phyloP scores from a whole-genome alignment of 1,284 basidiomycete genomes.

The Meira miltonrushii region DNA sequence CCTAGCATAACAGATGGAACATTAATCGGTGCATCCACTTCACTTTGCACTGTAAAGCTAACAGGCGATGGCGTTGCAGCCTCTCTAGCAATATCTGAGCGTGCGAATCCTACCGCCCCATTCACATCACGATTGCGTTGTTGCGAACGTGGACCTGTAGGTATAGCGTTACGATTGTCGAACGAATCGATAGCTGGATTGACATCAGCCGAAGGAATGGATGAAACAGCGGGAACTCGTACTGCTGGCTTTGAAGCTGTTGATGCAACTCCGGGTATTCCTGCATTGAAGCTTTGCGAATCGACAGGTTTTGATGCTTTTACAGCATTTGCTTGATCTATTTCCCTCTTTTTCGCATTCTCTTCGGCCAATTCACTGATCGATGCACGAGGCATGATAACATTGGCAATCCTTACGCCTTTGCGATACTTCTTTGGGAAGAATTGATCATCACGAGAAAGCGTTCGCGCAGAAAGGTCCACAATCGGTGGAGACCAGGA shows the following conservation, averaged over 20 bases:
- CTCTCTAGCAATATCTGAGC: not conserved
- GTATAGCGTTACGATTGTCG: not conserved
- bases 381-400: not conserved
- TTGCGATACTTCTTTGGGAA: slow-evolving; percentile 39
- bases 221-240: not conserved
- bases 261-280: not conserved
- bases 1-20: not conserved
- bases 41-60: slow-evolving; percentile 46
- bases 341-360: not conserved
- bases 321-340: not conserved
- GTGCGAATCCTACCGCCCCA: slow-evolving; percentile 30
- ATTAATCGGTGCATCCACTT: slow-evolving; percentile 22
- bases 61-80: slow-evolving; percentile 31
- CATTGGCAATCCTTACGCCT: slow-evolving; percentile 29
- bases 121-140: slow-evolving; percentile 17
- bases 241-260: not conserved
- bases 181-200: not conserved
- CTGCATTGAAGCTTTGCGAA: not conserved
- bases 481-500: slow-evolving; percentile 41
- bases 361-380: not conserved
- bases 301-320: not conserved
- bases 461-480: slow-evolving; percentile 30
- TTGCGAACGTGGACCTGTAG: slow-evolving; percentile 16
- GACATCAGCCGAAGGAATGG: not conserved
- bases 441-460: slow-evolving; percentile 39